Evolutionary conservation across 208 protist species (phyloP), one percentile per base, ranked within the genome.

Genomic region (Crithidia mellificae): DNA sequence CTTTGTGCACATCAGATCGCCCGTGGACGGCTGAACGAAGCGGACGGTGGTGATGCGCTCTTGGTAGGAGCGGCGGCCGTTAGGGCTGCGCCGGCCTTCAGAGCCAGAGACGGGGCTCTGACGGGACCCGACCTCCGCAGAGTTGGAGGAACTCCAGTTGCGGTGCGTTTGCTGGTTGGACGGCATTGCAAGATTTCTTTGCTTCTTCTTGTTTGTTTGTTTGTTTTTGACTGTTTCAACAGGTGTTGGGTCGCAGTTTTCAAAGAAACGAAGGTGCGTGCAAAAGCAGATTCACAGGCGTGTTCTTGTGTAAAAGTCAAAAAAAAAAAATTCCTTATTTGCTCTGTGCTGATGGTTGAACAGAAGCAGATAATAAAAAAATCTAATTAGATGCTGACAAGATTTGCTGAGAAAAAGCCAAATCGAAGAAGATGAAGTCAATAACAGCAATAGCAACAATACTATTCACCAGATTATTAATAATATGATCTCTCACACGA

Each of bases 1-100:
- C 54, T 82, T 85, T 11, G 83, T 86, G 38, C 80, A 83, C 68
- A 84, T 68, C 19, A 47, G 50, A 34, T 74, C 58, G 6, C 69
- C 65, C 15, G 79, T 78, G 19, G 76, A 75, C 12, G 79, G 57
- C 27, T 82, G 56, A 2, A 80, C 12, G 43, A 88, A 80, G 53
- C 77, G 81, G 29, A 89, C 72, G 50, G 83, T 86, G 14, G 83
- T 84, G 32, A 78, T 84, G 55, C 83, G 79, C 54, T 89, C 83
- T 25, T 80, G 51, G 62, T 87, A 87, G 50, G 78, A 78, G 39
- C 70, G 70, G 25, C 70, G 70, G 0, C 75, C 56, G 36, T 80
- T 83, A 27, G 80, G 80, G 11, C 76, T 83, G 68, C 80, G 80
- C 36, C 80, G 80, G 50, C 76, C 72, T 49, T 71, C 66, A 2